These are phyloP conservation scores for Tagetes erecta DNA, from an alignment of 129 eudicot genomes.

Conservation along the genomic window DNA sequence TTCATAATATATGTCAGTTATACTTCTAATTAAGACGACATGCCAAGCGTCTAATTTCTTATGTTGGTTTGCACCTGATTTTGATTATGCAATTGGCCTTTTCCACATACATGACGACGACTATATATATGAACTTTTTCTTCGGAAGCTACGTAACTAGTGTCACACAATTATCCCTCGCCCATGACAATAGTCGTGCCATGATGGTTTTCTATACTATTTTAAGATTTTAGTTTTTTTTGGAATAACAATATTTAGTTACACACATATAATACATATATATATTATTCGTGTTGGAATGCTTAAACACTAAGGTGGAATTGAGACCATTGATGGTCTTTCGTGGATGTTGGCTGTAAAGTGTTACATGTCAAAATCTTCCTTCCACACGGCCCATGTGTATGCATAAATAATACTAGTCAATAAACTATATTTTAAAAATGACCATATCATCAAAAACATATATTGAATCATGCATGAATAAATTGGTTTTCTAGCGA, in stretches of 20 bases:
- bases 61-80: neutral
- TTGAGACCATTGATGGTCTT: constrained; percentile 34
- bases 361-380: constrained; percentile 25
- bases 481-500: too few species aligned
- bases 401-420: neutral
- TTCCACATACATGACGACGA: too few species aligned
- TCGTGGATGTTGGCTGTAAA: constrained; percentile 35
- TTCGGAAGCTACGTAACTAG: neutral
- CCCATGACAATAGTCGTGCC: too few species aligned
- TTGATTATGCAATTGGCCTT: neutral
- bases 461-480: too few species aligned
- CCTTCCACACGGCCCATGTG: constrained; percentile 40
- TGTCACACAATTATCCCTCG: too few species aligned
- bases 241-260: neutral
- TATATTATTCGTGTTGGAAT: neutral
- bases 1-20: too few species aligned
- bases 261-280: neutral
- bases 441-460: constrained; percentile 10
- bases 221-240: too few species aligned
- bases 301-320: constrained; percentile 36
- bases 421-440: constrained; percentile 5
- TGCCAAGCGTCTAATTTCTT: neutral
- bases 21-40: neutral
- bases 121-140: neutral
- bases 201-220: too few species aligned